Percentiles rank a stretch among this genome's conserved stretches.
Evolutionary conservation across 345 rosid genomes (phyloP).

Genomic region (Syzygium aqueum): DNA sequence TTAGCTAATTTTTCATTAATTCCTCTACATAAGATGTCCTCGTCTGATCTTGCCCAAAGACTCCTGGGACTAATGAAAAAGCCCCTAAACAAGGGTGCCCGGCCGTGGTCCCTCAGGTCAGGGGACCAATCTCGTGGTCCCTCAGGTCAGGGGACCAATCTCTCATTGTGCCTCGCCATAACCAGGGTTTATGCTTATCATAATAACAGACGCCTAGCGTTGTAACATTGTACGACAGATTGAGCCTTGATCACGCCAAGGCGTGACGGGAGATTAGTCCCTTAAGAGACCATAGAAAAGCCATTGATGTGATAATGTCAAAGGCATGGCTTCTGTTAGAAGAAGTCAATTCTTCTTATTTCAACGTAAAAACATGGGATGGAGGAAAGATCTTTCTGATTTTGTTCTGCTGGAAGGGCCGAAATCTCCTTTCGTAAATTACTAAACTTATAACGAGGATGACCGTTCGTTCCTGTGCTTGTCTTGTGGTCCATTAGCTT

Average conservation of each 20-base stretch:
- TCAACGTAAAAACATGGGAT: not conserved
- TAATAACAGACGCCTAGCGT: not conserved
- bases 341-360: not conserved
- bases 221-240: not conserved
- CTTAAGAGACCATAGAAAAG: not conserved
- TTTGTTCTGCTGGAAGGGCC: not conserved
- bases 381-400: not conserved
- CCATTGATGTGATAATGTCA: not conserved
- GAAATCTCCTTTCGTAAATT: not conserved
- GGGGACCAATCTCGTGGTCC: too few species aligned
- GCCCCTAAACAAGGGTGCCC: not conserved
- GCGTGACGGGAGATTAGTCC: not conserved
- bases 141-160: not conserved
- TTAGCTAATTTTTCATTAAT: not conserved
- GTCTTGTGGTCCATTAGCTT: not conserved
- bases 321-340: not conserved
- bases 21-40: not conserved
- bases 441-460: not conserved
- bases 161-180: not conserved
- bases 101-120: not conserved
- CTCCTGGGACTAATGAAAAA: not conserved
- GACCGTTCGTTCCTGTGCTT: not conserved
- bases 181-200: not conserved
- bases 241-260: not conserved
- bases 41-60: not conserved